Evolutionary conservation across 768 basidiomycete species (phyloP).

Genomic region (Pleurotus pulmonarius): DNA sequence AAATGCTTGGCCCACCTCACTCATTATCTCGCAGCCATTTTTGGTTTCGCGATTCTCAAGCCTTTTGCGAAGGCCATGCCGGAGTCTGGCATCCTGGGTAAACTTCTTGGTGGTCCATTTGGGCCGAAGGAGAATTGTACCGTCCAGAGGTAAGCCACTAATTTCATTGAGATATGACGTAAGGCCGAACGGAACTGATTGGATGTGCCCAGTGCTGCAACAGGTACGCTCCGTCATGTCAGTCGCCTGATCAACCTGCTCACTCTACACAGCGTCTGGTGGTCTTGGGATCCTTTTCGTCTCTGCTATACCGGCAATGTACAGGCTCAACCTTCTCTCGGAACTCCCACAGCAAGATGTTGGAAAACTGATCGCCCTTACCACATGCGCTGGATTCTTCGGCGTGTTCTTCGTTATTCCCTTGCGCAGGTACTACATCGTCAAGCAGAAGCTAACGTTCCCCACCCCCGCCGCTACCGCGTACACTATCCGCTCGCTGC

Average conservation of each 20-base stretch:
- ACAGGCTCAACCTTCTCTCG: slow-evolving; percentile 47
- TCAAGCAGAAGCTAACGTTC: slow-evolving; percentile 60
- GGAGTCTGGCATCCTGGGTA: slow-evolving; percentile 38
- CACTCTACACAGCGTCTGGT: slow-evolving; percentile 37
- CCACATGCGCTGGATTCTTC: slow-evolving; percentile 52
- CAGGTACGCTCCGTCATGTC: slow-evolving; percentile 25
- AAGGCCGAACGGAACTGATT: too few relatives aligned
- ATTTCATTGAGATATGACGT: too few relatives aligned
- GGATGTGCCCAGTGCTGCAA: slow-evolving; percentile 38
- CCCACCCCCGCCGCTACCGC: slow-evolving; percentile 63
- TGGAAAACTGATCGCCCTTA: slow-evolving; percentile 53
- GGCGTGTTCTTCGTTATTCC: slow-evolving; percentile 68
- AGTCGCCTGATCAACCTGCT: neutral
- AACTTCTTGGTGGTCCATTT: slow-evolving; percentile 51
- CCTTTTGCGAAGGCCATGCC: slow-evolving; percentile 47
- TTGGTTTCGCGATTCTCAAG: slow-evolving; percentile 60
- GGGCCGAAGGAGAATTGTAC: slow-evolving; percentile 68
- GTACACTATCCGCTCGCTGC: slow-evolving; percentile 21
- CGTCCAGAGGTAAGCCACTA: slow-evolving; percentile 39
- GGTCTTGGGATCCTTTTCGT: slow-evolving; percentile 59
- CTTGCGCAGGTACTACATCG: slow-evolving; percentile 56
- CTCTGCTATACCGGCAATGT: slow-evolving; percentile 58
- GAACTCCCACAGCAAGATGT: slow-evolving; percentile 44
- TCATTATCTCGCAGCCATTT: slow-evolving; percentile 35
- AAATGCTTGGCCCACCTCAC: too few relatives aligned